Evolutionary conservation across 805 yeast species (phyloP).

Genomic region (Maudiozyma serrabonitensis): DNA sequence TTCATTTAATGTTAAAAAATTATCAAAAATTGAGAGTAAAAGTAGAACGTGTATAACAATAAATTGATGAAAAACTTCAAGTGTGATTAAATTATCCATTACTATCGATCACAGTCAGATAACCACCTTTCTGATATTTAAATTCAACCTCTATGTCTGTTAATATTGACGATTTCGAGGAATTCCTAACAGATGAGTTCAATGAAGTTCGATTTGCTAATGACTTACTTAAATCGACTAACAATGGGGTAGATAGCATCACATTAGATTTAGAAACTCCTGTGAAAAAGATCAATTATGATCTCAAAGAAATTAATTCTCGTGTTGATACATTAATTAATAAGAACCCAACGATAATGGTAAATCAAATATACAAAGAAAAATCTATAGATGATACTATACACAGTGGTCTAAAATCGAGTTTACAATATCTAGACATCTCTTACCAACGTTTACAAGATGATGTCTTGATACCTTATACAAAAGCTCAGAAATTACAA

Average conservation of each 20-base stretch:
- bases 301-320: constrained; percentile 19
- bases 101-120: too few species aligned
- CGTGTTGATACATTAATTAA: constrained; percentile 16
- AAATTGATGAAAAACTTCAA: too few species aligned
- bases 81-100: too few species aligned
- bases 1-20: background rate
- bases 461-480: constrained; percentile 24
- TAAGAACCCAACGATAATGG: constrained; percentile 14
- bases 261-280: constrained; percentile 24
- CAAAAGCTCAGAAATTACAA: constrained; percentile 22
- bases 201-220: constrained; percentile 16
- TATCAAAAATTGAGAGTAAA: too few species aligned
- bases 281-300: constrained; percentile 23
- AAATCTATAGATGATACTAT: constrained; percentile 9
- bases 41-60: too few species aligned
- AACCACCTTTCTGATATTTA: too few species aligned
- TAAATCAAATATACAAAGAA: constrained; percentile 18
- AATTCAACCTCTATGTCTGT: constrained; percentile 3
- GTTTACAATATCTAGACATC: constrained; percentile 21
- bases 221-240: constrained; percentile 18
- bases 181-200: constrained; percentile 14
- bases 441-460: constrained; percentile 25
- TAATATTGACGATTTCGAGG: constrained; percentile 20
- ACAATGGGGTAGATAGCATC: constrained; percentile 9
- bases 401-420: constrained; percentile 13